Evolutionary conservation across 768 basidiomycete genomes (phyloP), one percentile per base, ranked within the genome.

Genomic region (Tricholoma bakamatsutake): DNA sequence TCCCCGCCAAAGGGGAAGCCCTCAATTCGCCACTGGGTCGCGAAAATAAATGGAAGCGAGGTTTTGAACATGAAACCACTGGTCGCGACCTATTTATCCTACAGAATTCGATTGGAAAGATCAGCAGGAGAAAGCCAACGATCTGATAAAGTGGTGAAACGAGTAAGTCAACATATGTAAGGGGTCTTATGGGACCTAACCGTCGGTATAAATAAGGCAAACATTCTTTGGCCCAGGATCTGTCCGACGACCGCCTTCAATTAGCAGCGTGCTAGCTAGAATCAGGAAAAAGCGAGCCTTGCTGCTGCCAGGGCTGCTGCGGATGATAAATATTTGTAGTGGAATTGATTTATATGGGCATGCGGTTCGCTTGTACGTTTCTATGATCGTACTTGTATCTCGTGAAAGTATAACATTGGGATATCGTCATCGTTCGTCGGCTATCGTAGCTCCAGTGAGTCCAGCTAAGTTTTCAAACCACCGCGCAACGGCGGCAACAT

Each of bases 401-500:
- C 40, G 40, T 8, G 18, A 17, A 42, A 0, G 17, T 42, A 42
- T 8, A 40, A 40, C 1, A 7, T 0, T 15, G 40, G 4, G 15
- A 39, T 1, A 27, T 42, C 17, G 7, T 45, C 43, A 45, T 13
- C 43, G 11, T 45, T 27, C 21, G 43, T 9, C 17, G 27, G 7
- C 12, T 15, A 15, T 27, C 43, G 30, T 17, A 30, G 6, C 34
- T 34, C 46, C 39, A 15, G 31, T 52, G 6, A 89, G 69, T 0
- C 88, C 88, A 3, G 87, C 86, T 74, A 86, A 83, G n/a, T 64
- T 65, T 67, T 90, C 81, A 56, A 92, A 87, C 90, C 90, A 92
- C 5, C 64, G 62, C 2, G 83, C 88, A 30, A 89, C 74, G 15
- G 75, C 71, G 0, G 84, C 80, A 0, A 93, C 89, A 56, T 78